A percentile compares a stretch with the other conserved stretches of the same genome.
Conservation (phyloP, 148 eudicot genomes). For the Chenopodium berlandieri region DNA sequence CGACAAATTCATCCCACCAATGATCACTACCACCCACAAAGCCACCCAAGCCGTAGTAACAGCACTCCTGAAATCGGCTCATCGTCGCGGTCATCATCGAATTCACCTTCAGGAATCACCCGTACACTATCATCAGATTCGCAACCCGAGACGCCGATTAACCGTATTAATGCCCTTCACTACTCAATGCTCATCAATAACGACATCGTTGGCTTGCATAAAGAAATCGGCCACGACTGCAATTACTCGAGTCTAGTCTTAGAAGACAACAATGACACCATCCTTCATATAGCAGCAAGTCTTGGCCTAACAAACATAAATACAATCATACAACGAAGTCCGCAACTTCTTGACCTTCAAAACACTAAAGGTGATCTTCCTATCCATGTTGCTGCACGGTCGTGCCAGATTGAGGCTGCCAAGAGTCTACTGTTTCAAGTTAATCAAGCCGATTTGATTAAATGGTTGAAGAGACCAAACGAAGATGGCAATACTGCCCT, state of each 20-base stretch:
- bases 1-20: not conserved
- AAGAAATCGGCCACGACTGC: not conserved
- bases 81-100: not conserved
- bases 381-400: constrained; percentile 21
- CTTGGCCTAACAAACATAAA: not conserved
- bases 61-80: not conserved
- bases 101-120: not conserved
- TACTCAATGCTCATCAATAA: constrained; percentile 1
- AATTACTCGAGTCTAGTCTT: not conserved
- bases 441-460: not conserved
- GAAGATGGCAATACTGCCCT: constrained; percentile 11
- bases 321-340: not conserved
- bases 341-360: not conserved
- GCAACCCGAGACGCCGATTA: not conserved
- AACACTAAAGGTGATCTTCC: constrained; percentile 17
- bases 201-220: not conserved
- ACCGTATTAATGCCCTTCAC: constrained; percentile 7
- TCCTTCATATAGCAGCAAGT: constrained; percentile 15
- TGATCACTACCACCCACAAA: not conserved
- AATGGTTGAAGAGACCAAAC: constrained; percentile 11
- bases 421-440: too few relatives aligned
- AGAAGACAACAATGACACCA: not conserved
- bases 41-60: not conserved
- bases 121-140: too few relatives aligned
- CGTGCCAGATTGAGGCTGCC: not conserved